Evolutionary conservation across 148 eudicot species (phyloP).

Genomic region (Simmondsia chinensis): DNA sequence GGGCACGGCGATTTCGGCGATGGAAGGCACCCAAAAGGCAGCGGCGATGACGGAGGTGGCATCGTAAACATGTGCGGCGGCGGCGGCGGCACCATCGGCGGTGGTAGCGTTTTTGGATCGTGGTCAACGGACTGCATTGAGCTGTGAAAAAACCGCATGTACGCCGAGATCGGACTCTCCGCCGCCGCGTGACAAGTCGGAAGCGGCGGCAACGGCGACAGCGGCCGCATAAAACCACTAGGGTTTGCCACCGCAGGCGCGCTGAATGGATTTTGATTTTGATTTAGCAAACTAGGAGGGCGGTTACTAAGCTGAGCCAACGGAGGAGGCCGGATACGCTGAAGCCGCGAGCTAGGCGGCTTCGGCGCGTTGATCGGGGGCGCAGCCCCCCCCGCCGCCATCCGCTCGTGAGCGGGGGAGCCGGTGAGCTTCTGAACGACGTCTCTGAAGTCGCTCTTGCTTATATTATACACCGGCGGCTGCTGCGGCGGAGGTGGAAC

Average conservation of each 20-base stretch:
- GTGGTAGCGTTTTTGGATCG: constrained; percentile 8
- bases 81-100: constrained; percentile 3
- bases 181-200: constrained; percentile 81
- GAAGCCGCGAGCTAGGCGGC: constrained; percentile 64
- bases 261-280: no score
- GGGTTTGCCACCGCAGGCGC: not conserved
- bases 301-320: constrained; percentile 44
- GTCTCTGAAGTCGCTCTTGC: constrained; percentile 77
- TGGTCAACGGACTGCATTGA: constrained; percentile 16
- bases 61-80: constrained; percentile 5
- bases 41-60: constrained; percentile 29
- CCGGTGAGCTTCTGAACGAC: constrained; percentile 92
- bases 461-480: constrained; percentile 92
- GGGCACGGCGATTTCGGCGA: constrained; percentile 61
- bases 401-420: constrained; percentile 58
- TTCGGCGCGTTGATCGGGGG: constrained; percentile 24
- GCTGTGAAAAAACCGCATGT: constrained; percentile 60
- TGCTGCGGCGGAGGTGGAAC: constrained; percentile 29
- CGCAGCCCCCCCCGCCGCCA: constrained; percentile 27
- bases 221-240: constrained; percentile 14
- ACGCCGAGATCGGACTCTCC: constrained; percentile 89
- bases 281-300: constrained; percentile 27
- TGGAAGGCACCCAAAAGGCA: constrained; percentile 57
- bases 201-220: constrained; percentile 81
- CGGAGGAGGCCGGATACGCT: constrained; percentile 91